Percentiles rank a stretch among this genome's conserved stretches.
Evolutionary conservation across 495 filamentous ascomycete genomes (phyloP).

Genomic region (Penicillium verhagenii): DNA sequence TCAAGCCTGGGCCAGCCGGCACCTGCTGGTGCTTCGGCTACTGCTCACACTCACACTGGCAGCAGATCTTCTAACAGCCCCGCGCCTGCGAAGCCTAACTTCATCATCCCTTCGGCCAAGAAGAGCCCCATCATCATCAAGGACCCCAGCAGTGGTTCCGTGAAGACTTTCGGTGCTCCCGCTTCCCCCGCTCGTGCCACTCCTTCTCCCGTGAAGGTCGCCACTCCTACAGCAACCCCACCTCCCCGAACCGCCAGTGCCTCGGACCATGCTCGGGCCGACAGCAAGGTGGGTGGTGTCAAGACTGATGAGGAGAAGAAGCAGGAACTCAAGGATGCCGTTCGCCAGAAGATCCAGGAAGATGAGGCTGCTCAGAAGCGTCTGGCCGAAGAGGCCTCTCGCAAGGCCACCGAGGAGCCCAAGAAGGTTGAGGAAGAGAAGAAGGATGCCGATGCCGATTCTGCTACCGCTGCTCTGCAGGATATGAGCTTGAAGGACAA

Average conservation of each 20-base stretch:
- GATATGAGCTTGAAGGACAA: constrained; percentile 43
- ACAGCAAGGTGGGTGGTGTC: constrained; percentile 48
- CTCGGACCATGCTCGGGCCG: constrained; percentile 56
- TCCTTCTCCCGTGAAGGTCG: constrained; percentile 59
- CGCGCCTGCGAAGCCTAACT: constrained; percentile 45
- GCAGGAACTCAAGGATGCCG: constrained; percentile 64
- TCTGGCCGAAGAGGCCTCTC: constrained; percentile 47
- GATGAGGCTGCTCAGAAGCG: constrained; percentile 53
- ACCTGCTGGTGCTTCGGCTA: constrained; percentile 55
- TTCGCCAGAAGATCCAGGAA: constrained; percentile 60
- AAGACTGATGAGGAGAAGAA: constrained; percentile 73
- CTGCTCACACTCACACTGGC: constrained; percentile 59
- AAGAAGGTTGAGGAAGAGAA: constrained; percentile 43
- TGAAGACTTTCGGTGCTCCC: constrained; percentile 56
- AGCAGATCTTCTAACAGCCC: constrained; percentile 56
- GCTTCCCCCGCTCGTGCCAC: constrained; percentile 56
- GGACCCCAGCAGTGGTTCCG: constrained; percentile 66
- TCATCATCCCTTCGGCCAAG: constrained; percentile 55
- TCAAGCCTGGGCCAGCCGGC: constrained; percentile 75
- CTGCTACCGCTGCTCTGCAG: constrained; percentile 32
- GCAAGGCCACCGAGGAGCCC: constrained; percentile 49
- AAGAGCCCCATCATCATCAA: constrained; percentile 77
- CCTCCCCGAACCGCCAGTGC: constrained; percentile 54
- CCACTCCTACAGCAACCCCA: constrained; percentile 64
- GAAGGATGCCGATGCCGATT: constrained; percentile 40